Base-by-base conservation (phyloP, 148 eudicot genomes). In the Vaccinium myrtillus region DNA sequence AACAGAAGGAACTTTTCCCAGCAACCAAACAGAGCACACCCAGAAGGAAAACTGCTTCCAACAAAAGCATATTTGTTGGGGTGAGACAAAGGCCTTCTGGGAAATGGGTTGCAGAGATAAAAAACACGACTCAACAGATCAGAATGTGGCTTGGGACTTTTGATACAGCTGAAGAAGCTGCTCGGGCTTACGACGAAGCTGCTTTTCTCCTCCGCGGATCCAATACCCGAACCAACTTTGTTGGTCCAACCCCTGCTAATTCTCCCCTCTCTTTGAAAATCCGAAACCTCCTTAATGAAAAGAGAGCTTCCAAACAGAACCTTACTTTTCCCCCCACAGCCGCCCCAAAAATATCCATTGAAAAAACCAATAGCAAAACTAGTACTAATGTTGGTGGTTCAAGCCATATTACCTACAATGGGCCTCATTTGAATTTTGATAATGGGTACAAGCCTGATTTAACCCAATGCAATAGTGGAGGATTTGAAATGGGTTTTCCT, bases 21-120 rank as follows among this genome's bases (percentile, higher is more conserved):
- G 53, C 46, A 8, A 39, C 84, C 81, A 84, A 87, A 75, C 77
- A 58, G 19, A 83, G 59, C 56, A 84, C 82, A 77, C 53, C 85
- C 83, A 82, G 82, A 76, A 74, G 32, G 11, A 80, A 23, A 75
- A 55, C 56, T 10, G n/a, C 36, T 69, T 30, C 74, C 56, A 85
- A 71, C 84, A 89, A 86, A 63, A 88, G 81, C 86, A 92, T 91
- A 87, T 93, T 88, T 89, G 89, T 93, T 8, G 96, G 96, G 13
- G 96, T 93, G 36, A 88, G 96, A 89, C 96, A 93, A 75, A 91
- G 94, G 76, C 92, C 94, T 4, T 91, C 93, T 0, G 96, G 96
- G 14, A 92, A 89, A 91, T 93, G 96, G 96, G 96, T 93, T 4
- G 94, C 96, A 15, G 94, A 93, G 75, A 93, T 93, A 39, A 93